These are phyloP conservation scores for Diospyros kaki DNA, from an alignment of 148 eudicot genomes.

Conservation along the genomic window DNA sequence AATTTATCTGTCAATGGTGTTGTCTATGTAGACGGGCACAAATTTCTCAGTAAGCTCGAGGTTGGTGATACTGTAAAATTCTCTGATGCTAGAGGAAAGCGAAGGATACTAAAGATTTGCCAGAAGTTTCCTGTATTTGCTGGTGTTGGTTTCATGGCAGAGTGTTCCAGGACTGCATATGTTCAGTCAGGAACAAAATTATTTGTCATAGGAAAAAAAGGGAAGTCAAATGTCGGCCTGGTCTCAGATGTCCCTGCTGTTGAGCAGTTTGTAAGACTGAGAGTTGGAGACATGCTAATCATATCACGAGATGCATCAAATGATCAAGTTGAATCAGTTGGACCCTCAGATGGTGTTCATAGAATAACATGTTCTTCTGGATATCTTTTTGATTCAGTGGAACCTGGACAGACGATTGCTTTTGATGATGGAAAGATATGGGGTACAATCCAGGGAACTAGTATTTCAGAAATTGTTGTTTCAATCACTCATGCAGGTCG, in stretches of 20 bases:
- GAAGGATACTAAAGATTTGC: conserved; percentile 27
- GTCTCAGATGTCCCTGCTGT: conserved; percentile 40
- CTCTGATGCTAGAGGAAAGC: conserved; percentile 47
- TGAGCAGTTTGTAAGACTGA: conserved; percentile 41
- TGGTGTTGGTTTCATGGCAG: conserved; percentile 44
- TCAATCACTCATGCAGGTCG: conserved; percentile 40
- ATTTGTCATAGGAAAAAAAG: conserved; percentile 24
- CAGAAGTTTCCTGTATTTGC: conserved; percentile 31
- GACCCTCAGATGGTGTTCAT: conserved; percentile 17
- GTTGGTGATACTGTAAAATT: conserved; percentile 39
- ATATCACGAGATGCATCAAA: conserved; percentile 39
- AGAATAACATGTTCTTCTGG: conserved; percentile 40
- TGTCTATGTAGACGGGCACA: conserved; percentile 30
- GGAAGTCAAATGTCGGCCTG: conserved; percentile 27
- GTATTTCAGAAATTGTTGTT: conserved; percentile 41
- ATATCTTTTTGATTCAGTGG: conserved; percentile 46
- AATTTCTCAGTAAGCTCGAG: conserved; percentile 35
- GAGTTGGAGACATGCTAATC: conserved; percentile 43
- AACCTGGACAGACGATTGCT: conserved; percentile 49
- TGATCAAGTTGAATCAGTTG: conserved; percentile 14
- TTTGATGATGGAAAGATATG: conserved; percentile 55
- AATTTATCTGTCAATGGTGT: conserved; percentile 38
- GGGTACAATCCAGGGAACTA: conserved; percentile 42
- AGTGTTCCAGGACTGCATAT: conserved; percentile 35
- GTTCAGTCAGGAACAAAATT: conserved; percentile 32